Conservation (phyloP, 345 rosid genomes). For the Pseudoturritis turrita region DNA sequence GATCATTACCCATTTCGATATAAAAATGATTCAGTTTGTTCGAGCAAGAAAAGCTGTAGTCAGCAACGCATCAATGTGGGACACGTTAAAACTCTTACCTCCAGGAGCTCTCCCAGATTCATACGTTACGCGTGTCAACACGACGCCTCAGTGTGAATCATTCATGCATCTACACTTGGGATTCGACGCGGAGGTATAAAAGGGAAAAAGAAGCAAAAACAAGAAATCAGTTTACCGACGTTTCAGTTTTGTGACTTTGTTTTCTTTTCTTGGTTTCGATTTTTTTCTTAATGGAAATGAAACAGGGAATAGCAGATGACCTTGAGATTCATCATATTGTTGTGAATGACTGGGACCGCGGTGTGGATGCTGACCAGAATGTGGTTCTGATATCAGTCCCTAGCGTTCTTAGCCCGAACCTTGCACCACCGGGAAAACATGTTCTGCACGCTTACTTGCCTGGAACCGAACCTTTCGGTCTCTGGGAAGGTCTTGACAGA, state of each 20-base stretch:
- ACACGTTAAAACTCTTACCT: slow-evolving; percentile 66
- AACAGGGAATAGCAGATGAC: slow-evolving; percentile 63
- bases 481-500: slow-evolving; percentile 85
- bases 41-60: slow-evolving; percentile 86
- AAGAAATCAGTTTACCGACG: background rate
- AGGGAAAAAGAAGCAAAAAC: background rate
- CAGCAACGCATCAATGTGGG: slow-evolving; percentile 97
- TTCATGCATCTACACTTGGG: slow-evolving; percentile 99
- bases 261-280: background rate
- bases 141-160: slow-evolving; percentile 80
- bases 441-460: slow-evolving; percentile 81
- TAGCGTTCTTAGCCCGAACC: slow-evolving; percentile 65
- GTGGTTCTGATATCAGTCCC: slow-evolving; percentile 88
- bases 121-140: slow-evolving; percentile 43
- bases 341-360: slow-evolving; percentile 84
- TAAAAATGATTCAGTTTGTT: slow-evolving; percentile 48
- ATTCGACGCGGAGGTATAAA: slow-evolving; percentile 65
- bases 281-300: slow-evolving; percentile 1
- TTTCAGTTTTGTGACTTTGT: background rate
- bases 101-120: slow-evolving; percentile 59
- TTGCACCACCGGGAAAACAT: slow-evolving; percentile 88
- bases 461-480: slow-evolving; percentile 76
- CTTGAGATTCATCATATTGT: slow-evolving; percentile 92
- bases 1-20: background rate
- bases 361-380: slow-evolving; percentile 92